Evolutionary conservation across 208 protist genomes (phyloP), one percentile per base, ranked within the genome.

Genomic region (Trypanosoma melophagium): DNA sequence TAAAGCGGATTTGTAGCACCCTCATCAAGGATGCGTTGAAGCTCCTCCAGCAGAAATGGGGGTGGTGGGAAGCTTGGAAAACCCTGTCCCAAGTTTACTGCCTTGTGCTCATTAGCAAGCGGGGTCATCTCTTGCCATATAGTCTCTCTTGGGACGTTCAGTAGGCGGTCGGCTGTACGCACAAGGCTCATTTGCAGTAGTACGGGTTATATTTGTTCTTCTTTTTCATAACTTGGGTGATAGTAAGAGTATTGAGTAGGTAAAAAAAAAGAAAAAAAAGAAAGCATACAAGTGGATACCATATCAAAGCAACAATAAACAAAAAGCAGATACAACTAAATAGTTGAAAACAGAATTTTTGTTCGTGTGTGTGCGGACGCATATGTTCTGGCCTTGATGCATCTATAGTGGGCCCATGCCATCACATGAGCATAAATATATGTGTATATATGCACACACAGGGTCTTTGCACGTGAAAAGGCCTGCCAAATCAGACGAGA

Each of bases 21-120:
- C 21, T 81, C 66, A 25, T 61, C 69, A 0, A 87, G 14, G 3
- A 84, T 66, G 22, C 69, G 78, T 19, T 83, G 42, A 12, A 87
- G 68, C 38, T 90, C 86, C 16, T 95, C 67, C 1, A 86, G 65
- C 12, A 96, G 75, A 57, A 97, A 92, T 21, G 77, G 35, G 1
- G 86, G 83, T 41, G 90, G 86, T 22, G 74, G 55, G 41, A 94
- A 95, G 61, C 87, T 89, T 19, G 95, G 95, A 55, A 97, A 98
- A 5, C 93, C 93, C 56, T 97, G 92, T 17, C 93, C 92, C n/a
- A 98, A 84, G 59, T 98, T 97, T 14, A 97, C 74, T 22, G 92
- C 77, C 44, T 96, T 90, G 70, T 93, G 74, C 70, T 92, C 67
- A 50, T 82, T 86, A 25, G 94, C 83, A 13, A 97, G 77, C 44